phyloP scores from a whole-genome alignment of 2,329 filamentous ascomycete genomes.

The Hirsutella rhossiliensis region DNA sequence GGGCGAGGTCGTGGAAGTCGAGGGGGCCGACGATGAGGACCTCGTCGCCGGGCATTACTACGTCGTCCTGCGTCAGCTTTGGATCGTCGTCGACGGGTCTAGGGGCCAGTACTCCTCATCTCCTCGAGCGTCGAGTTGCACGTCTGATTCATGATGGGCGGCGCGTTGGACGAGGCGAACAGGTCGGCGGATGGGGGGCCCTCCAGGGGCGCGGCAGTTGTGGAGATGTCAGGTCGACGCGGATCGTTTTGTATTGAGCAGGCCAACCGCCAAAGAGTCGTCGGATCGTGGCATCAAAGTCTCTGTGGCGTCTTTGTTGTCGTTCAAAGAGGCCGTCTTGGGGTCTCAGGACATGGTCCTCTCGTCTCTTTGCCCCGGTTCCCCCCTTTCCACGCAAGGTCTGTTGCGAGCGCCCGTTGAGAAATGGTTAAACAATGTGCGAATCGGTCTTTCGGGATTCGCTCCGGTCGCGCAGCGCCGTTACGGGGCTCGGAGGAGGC shows the following conservation, averaged over 20 bases:
- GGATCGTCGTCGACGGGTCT: background rate
- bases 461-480: too few relatives aligned
- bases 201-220: background rate
- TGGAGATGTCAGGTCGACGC: background rate
- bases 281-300: too few relatives aligned
- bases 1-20: slow-evolving; percentile 42
- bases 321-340: too few relatives aligned
- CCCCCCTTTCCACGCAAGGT: too few relatives aligned
- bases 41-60: slow-evolving; percentile 34
- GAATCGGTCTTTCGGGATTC: too few relatives aligned
- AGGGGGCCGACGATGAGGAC: slow-evolving; percentile 31
- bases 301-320: too few relatives aligned
- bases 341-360: too few relatives aligned
- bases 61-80: background rate
- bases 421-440: too few relatives aligned
- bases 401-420: too few relatives aligned
- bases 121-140: slow-evolving; percentile 32
- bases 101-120: slow-evolving; percentile 22
- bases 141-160: slow-evolving; percentile 21
- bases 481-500: too few relatives aligned
- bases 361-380: too few relatives aligned
- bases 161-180: background rate
- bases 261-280: too few relatives aligned
- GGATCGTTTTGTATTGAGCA: background rate
- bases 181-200: slow-evolving; percentile 1